phyloP scores from a whole-genome alignment of 148 eudicot genomes.

The Chenopodium quinoa region DNA sequence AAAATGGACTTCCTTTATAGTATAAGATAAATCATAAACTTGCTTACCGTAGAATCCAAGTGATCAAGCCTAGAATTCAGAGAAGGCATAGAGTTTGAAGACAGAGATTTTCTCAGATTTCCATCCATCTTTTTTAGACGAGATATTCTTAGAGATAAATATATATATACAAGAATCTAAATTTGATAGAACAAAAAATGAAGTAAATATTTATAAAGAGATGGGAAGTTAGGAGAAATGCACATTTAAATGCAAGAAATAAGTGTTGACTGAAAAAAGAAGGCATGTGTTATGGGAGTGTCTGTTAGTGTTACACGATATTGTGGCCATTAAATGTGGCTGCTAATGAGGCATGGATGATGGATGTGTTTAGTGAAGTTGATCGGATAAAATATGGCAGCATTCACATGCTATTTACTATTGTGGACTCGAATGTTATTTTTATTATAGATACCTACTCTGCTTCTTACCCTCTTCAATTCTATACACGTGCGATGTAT shows the following conservation, averaged over 20 bases:
- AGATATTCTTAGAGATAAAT: conserved; percentile 1
- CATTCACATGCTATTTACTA: neutral
- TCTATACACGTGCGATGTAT: no score
- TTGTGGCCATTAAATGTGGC: conserved; percentile 12
- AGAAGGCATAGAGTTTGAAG: conserved; percentile 27
- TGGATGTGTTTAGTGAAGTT: neutral
- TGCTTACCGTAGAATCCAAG: conserved; percentile 39
- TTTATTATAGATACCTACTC: no score
- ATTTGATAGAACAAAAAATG: neutral
- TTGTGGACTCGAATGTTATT: no score
- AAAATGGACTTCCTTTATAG: no score
- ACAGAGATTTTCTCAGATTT: conserved; percentile 1
- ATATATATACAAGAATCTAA: neutral
- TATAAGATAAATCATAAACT: neutral
- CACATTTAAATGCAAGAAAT: conserved; percentile 25
- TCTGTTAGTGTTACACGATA: conserved; percentile 24
- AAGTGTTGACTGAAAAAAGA: conserved; percentile 24
- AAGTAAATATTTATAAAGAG: no score
- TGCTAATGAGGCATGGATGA: neutral
- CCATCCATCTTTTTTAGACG: conserved; percentile 9
- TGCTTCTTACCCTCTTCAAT: no score
- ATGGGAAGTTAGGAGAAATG: neutral
- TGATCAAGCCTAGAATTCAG: conserved; percentile 43
- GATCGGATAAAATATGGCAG: neutral
- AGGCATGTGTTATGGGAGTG: conserved; percentile 33